phyloP scores from a whole-genome alignment of 352 stramenopile genomes.

The Pythium chondricola region DNA sequence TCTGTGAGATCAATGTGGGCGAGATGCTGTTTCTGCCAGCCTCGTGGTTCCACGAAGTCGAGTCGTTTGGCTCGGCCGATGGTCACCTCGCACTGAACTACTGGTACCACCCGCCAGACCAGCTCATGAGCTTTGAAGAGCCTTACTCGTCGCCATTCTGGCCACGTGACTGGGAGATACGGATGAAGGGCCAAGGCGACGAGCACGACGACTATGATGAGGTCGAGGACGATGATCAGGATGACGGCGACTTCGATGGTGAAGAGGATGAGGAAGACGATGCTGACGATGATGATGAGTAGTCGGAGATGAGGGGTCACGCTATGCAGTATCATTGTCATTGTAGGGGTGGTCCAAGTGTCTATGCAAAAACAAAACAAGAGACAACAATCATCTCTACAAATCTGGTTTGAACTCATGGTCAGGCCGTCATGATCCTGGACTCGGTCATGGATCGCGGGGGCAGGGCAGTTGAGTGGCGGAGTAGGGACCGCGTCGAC shows the following conservation, averaged over 20 bases:
- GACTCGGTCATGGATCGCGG: slow-evolving; percentile 6
- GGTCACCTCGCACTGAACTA: slow-evolving; percentile 87
- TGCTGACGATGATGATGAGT: slow-evolving; percentile 1
- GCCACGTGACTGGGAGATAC: slow-evolving; percentile 56
- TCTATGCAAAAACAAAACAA: no score
- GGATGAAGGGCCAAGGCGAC: slow-evolving; percentile 3
- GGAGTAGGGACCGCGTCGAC: slow-evolving; percentile 44
- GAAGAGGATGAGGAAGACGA: slow-evolving; percentile 2
- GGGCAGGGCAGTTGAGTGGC: slow-evolving; percentile 23
- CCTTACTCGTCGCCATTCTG: slow-evolving; percentile 83
- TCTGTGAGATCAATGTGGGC: slow-evolving; percentile 82
- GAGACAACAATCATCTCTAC: no score
- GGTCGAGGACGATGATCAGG: slow-evolving; percentile 6
- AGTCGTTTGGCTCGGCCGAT: slow-evolving; percentile 62
- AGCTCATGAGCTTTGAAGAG: slow-evolving; percentile 39
- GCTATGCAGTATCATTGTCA: no score
- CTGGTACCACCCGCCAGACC: slow-evolving; percentile 84
- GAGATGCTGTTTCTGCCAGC: slow-evolving; percentile 96
- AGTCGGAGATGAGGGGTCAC: neutral
- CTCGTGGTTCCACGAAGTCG: slow-evolving; percentile 97
- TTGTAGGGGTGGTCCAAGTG: no score
- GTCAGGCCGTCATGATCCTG: neutral
- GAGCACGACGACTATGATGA: slow-evolving; percentile 6
- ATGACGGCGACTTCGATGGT: neutral
- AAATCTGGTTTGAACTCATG: neutral